Evolutionary conservation across 2,329 filamentous ascomycete species (phyloP).

Genomic region (Fusarium buharicum): DNA sequence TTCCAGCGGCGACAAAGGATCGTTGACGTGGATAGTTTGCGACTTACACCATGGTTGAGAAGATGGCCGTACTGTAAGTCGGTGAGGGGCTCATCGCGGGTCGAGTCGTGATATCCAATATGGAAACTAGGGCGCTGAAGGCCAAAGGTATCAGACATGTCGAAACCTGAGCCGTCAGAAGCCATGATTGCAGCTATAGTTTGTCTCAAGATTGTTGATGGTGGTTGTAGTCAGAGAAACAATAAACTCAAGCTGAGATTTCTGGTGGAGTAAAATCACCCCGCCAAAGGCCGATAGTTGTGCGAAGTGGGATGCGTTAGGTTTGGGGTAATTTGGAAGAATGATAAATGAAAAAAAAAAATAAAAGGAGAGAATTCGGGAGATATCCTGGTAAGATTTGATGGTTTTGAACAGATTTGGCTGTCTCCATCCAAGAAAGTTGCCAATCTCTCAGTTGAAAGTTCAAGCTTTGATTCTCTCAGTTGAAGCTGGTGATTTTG

Average conservation of each 20-base stretch:
- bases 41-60: constrained; percentile 74
- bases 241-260: constrained; percentile 40
- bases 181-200: constrained; percentile 37
- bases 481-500: constrained; percentile 19
- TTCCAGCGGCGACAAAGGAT: background rate
- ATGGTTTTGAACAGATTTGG: background rate
- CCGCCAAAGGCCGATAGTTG: constrained; percentile 38
- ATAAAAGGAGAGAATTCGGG: no score
- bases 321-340: background rate
- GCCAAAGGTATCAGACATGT: constrained; percentile 43
- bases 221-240: constrained; percentile 8
- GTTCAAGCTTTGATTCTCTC: constrained; percentile 1
- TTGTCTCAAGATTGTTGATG: constrained; percentile 2
- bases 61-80: constrained; percentile 73
- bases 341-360: background rate
- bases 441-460: background rate
- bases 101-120: constrained; percentile 78
- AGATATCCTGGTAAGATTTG: no score
- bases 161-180: constrained; percentile 35
- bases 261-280: constrained; percentile 45
- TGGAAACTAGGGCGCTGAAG: constrained; percentile 65
- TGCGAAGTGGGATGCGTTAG: constrained; percentile 26
- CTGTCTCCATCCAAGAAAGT: background rate
- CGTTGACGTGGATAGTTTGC: constrained; percentile 14
- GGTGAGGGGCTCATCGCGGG: constrained; percentile 67